These are phyloP conservation scores for Kitagawia praeruptora DNA, from an alignment of 129 eudicot species.

Conservation along the genomic window DNA sequence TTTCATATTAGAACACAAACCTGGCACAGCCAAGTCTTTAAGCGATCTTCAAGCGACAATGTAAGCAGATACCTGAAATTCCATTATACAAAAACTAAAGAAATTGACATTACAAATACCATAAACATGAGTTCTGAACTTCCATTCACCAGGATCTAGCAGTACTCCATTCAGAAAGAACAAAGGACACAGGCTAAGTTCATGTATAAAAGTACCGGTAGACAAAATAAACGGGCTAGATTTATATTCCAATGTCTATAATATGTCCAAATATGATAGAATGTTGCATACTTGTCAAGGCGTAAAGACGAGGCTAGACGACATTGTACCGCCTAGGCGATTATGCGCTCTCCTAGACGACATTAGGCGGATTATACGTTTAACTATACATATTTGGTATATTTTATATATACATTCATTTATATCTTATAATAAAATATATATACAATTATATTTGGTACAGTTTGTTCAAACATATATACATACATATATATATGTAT, in stretches of 20 bases:
- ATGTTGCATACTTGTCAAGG: too few species aligned
- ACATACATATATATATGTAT: too few species aligned
- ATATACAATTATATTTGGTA: too few species aligned
- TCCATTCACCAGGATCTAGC: neutral
- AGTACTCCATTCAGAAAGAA: neutral
- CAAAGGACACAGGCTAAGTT: neutral
- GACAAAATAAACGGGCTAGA: neutral
- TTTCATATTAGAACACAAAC: constrained; percentile 24
- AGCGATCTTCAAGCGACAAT: constrained; percentile 67
- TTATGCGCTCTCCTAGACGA: too few species aligned
- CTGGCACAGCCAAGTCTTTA: constrained; percentile 50
- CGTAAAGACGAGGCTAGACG: too few species aligned
- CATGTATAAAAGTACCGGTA: neutral
- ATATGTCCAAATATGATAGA: neutral
- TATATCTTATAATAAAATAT: too few species aligned
- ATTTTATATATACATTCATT: too few species aligned
- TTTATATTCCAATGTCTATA: neutral
- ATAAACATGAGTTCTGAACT: neutral
- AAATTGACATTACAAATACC: constrained; percentile 4
- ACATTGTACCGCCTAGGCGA: too few species aligned
- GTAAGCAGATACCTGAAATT: constrained; percentile 58
- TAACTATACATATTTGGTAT: too few species aligned
- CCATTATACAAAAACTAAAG: constrained; percentile 13
- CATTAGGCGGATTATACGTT: too few species aligned
- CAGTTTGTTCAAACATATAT: too few species aligned